A percentile compares a stretch with the other conserved stretches of the same genome.
Evolutionary conservation across 1,139 yeast genomes (phyloP).

Genomic region (Scheffersomyces parashehatae): DNA sequence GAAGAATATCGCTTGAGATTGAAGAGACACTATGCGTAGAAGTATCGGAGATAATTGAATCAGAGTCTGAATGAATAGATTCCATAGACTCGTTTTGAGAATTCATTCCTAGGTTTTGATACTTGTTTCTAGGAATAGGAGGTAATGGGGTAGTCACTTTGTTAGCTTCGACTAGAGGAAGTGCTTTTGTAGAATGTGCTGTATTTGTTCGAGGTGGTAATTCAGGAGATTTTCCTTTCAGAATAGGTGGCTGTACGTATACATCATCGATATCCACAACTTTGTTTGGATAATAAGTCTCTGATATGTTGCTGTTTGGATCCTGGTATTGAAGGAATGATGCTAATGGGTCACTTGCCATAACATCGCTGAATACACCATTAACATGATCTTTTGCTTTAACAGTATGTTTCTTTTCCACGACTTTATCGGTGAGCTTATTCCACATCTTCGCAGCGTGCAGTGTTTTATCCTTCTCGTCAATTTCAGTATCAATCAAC

Average conservation of each 20-base stretch:
- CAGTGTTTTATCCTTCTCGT: slow-evolving; percentile 28
- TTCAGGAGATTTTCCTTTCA: background rate
- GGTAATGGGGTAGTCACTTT: slow-evolving; percentile 10
- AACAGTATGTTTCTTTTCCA: slow-evolving; percentile 23
- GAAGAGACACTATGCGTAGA: slow-evolving; percentile 21
- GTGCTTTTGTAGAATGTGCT: slow-evolving; percentile 11
- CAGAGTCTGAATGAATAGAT: slow-evolving; percentile 18
- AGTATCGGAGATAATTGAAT: slow-evolving; percentile 16
- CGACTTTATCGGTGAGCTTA: slow-evolving; percentile 24
- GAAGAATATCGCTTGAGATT: slow-evolving; percentile 20
- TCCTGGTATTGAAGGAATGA: slow-evolving; percentile 33
- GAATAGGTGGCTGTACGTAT: slow-evolving; percentile 16
- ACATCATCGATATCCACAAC: slow-evolving; percentile 22
- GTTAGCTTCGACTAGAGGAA: slow-evolving; percentile 8
- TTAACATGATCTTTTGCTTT: slow-evolving; percentile 28
- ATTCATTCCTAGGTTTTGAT: background rate
- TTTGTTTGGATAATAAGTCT: slow-evolving; percentile 32
- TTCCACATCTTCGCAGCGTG: slow-evolving; percentile 28
- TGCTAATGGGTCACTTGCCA: slow-evolving; percentile 36
- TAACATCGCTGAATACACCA: slow-evolving; percentile 35
- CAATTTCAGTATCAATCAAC: slow-evolving; percentile 29
- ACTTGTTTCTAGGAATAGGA: slow-evolving; percentile 2
- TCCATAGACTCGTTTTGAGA: slow-evolving; percentile 17
- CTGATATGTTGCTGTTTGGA: slow-evolving; percentile 25
- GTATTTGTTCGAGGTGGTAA: slow-evolving; percentile 31